These are phyloP conservation scores for Phycomyces nitens DNA, from an alignment of 192 early-diverging fungal genomes.

Conservation along the genomic window DNA sequence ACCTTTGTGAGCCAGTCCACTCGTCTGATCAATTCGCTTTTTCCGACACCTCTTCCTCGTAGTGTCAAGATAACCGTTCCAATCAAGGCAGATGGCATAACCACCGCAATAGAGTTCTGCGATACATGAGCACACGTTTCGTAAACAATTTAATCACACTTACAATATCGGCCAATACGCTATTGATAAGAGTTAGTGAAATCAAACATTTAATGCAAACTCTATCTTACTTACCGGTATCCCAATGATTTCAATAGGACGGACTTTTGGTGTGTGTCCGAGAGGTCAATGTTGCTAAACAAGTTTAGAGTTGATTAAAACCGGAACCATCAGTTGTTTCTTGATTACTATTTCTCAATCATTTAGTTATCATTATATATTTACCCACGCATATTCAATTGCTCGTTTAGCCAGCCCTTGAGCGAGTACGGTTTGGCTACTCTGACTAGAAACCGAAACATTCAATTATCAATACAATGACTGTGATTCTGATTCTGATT, in stretches of 20 bases:
- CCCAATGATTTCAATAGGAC: constrained; percentile 69
- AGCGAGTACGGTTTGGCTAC: constrained; percentile 75
- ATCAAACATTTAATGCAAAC: neutral
- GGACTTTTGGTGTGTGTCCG: constrained; percentile 26
- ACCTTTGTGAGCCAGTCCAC: constrained; percentile 67
- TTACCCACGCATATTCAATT: constrained; percentile 55
- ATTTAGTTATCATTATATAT: constrained; percentile 4
- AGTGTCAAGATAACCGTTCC: constrained; percentile 78
- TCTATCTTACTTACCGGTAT: constrained; percentile 44
- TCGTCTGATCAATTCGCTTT: constrained; percentile 68
- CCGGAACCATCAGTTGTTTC: neutral
- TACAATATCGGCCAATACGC: constrained; percentile 57
- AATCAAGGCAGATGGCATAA: constrained; percentile 84
- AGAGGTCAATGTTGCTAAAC: constrained; percentile 32
- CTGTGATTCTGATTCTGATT: too few species aligned
- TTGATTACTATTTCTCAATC: neutral
- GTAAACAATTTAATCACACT: constrained; percentile 10
- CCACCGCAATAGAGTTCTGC: constrained; percentile 69
- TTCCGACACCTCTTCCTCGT: constrained; percentile 68
- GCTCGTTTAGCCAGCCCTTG: constrained; percentile 59
- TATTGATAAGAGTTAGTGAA: constrained; percentile 1
- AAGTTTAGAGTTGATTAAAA: neutral
- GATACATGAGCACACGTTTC: neutral
- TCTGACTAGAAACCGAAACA: constrained; percentile 41
- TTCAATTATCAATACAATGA: neutral